Conservation (phyloP, 1,139 yeast species). For the Nakaseomyces nivariensis region DNA sequence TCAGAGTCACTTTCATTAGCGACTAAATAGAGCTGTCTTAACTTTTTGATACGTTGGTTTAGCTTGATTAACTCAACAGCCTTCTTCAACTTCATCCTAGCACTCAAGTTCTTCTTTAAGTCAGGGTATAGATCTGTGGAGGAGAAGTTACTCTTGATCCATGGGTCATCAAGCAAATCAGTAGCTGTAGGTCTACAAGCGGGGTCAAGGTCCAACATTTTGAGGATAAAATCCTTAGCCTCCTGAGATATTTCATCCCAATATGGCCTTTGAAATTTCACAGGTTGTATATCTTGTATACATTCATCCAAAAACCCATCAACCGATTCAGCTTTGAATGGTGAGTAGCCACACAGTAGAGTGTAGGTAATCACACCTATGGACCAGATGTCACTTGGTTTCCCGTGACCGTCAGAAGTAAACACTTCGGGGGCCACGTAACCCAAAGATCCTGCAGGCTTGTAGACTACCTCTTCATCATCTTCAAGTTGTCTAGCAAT, state of each 20-base stretch:
- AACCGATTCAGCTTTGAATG: constrained; percentile 78
- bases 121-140: constrained; percentile 54
- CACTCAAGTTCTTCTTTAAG: constrained; percentile 67
- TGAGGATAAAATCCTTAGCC: constrained; percentile 63
- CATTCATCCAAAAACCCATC: constrained; percentile 76
- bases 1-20: constrained; percentile 39
- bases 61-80: constrained; percentile 76
- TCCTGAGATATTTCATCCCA: constrained; percentile 72
- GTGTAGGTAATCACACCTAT: constrained; percentile 88
- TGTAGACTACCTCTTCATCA: constrained; percentile 52
- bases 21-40: constrained; percentile 39
- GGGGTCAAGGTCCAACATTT: constrained; percentile 59
- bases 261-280: constrained; percentile 76
- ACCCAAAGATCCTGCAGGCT: constrained; percentile 86
- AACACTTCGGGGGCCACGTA: constrained; percentile 93
- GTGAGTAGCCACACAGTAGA: constrained; percentile 83
- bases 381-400: constrained; percentile 90
- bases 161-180: constrained; percentile 54
- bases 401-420: constrained; percentile 70
- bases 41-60: constrained; percentile 59
- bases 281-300: constrained; percentile 47
- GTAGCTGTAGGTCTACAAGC: constrained; percentile 55
- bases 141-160: constrained; percentile 53
- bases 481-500: constrained; percentile 65
- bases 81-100: constrained; percentile 72